Evolutionary conservation across 116 monocot genomes (phyloP).

Genomic region (Phalaenopsis hybrid): DNA sequence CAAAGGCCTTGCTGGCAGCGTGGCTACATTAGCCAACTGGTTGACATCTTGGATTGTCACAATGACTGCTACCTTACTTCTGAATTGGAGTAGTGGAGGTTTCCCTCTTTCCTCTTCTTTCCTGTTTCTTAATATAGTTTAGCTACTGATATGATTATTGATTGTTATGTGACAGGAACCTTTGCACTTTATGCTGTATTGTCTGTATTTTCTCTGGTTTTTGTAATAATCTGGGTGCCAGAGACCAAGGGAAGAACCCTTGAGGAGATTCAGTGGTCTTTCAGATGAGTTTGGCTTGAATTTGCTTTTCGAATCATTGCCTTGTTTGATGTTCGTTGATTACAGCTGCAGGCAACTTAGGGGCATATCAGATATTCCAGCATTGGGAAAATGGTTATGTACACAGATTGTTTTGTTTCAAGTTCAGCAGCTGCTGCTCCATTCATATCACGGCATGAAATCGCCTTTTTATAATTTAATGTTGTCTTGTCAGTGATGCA

Average conservation of each 20-base stretch:
- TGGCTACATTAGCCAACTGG: conserved; percentile 86
- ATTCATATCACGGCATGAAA: not conserved
- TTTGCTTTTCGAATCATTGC: not conserved
- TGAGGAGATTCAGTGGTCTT: conserved; percentile 91
- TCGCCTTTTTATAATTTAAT: not conserved
- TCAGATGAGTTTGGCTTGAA: conserved; percentile 41
- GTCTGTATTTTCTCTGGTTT: conserved; percentile 47
- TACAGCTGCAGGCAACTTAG: not conserved
- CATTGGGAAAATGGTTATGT: no score
- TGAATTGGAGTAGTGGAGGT: conserved; percentile 92
- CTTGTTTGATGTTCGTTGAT: not conserved
- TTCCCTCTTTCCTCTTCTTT: conserved; percentile 15
- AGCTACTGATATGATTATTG: not conserved
- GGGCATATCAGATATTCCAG: no score
- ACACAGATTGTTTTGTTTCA: no score
- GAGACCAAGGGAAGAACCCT: conserved; percentile 96
- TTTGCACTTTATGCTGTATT: conserved; percentile 51
- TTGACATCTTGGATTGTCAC: conserved; percentile 63
- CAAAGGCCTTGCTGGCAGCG: conserved; percentile 87
- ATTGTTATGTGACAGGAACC: conserved; percentile 20
- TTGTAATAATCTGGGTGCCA: conserved; percentile 77
- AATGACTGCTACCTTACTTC: conserved; percentile 80
- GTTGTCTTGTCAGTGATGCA: not conserved
- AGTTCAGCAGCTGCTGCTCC: not conserved
- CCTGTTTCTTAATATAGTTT: conserved; percentile 10